A percentile compares a stretch with the other conserved stretches of the same genome.
Evolutionary conservation across 768 basidiomycete genomes (phyloP).

Genomic region (Gymnopilus dilepis): DNA sequence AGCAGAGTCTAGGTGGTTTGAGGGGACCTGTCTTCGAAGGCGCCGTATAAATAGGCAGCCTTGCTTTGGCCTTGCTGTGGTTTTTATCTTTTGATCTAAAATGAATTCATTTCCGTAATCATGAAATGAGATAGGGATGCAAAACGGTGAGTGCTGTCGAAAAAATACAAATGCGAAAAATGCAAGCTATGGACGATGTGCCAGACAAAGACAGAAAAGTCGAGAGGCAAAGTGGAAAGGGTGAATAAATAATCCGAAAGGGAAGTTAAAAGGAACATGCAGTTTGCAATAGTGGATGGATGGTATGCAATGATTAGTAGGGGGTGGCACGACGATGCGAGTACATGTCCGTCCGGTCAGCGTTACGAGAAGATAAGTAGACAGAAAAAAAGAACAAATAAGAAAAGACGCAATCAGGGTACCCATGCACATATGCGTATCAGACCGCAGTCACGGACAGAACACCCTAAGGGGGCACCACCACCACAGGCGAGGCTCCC

Average conservation of each 20-base stretch:
- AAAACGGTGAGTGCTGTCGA: not conserved
- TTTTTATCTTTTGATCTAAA: too few species aligned
- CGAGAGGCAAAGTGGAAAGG: not conserved
- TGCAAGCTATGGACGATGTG: not conserved
- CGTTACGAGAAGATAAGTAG: not conserved
- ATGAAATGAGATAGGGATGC: not conserved
- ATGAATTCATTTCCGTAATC: not conserved
- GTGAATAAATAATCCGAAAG: not conserved
- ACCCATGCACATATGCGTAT: not conserved
- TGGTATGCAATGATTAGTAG: slow-evolving; percentile 4
- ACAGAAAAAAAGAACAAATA: not conserved
- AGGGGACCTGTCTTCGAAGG: too few species aligned
- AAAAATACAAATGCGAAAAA: not conserved
- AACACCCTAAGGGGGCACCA: slow-evolving; percentile 22
- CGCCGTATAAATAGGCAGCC: too few species aligned
- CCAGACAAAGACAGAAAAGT: not conserved
- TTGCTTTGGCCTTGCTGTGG: too few species aligned
- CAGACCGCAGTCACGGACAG: too few species aligned
- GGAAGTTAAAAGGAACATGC: not conserved
- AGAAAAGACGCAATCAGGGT: not conserved
- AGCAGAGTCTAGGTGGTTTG: too few species aligned
- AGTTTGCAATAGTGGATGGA: not conserved
- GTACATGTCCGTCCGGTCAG: not conserved
- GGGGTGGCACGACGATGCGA: not conserved
- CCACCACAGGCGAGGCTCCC: slow-evolving; percentile 13